Evolutionary conservation across 345 rosid species (phyloP), one percentile per base, ranked within the genome.

Genomic region (Rubroshorea leprosula): DNA sequence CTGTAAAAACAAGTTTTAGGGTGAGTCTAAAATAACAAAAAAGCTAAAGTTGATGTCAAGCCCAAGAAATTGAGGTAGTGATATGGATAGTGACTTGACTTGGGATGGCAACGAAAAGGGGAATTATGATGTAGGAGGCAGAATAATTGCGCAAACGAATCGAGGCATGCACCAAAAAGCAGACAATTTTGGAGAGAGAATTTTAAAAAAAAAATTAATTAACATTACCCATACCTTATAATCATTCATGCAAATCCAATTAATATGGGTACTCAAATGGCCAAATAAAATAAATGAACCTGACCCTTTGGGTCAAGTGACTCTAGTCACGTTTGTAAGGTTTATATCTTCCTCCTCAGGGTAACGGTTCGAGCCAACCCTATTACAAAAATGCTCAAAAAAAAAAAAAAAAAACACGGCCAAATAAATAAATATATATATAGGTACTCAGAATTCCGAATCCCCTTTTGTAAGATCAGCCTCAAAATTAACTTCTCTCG

Each of bases 91-190:
- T 16, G 77, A 72, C 70, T 55, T 51, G 80, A 69, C 80, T 13
- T 56, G 39, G 64, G 58, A 58, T 49, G 59, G 58, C 62, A 65
- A 68, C 54, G 66, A 67, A 64, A 70, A 70, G 55, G 16, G 60
- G 74, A 73, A 69, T 62, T 72, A 63, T 65, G 76, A 46, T 31
- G 47, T 13, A 43, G 23, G 67, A 74, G 64, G 63, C 63, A 61
- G 76, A 68, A 71, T 76, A 61, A 57, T 68, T 68, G 74, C 76
- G 26, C 61, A 67, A 70, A 68, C 7, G 9, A 64, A 68, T 68
- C 58, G 44, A 68, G 16, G 67, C 70, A 74, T 74, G 72, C 38
- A 26, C 61, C n/a, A 65, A 56, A 65, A 66, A 66, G 68, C 74
- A 61, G 49, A 5, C 56, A 49, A 52, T 55, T 54, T 57, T 61